Percentiles rank a stretch among this genome's conserved stretches.
Evolutionary conservation across 1,139 yeast genomes (phyloP).

Genomic region (Kodamaea alishanica): DNA sequence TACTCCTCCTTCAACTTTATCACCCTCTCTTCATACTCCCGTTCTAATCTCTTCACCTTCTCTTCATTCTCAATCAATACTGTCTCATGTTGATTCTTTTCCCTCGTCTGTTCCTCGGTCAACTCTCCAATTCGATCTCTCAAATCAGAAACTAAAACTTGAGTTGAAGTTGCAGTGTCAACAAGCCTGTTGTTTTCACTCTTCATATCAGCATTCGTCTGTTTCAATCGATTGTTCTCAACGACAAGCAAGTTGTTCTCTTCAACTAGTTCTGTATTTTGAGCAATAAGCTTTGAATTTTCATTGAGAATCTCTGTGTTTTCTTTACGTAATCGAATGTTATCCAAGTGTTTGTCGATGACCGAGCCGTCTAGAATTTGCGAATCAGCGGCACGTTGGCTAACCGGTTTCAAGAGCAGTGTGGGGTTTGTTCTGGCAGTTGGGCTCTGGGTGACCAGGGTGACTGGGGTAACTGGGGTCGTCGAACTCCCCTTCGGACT

Average conservation of each 20-base stretch:
- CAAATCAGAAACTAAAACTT: too few relatives aligned
- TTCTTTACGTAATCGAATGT: constrained; percentile 35
- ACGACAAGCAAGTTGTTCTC: constrained; percentile 6
- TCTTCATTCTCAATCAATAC: neutral
- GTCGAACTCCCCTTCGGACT: too few relatives aligned
- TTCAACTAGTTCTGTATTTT: constrained; percentile 14
- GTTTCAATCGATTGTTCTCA: constrained; percentile 6
- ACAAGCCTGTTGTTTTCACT: neutral
- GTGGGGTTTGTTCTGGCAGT: constrained; percentile 4
- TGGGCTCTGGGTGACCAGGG: constrained; percentile 1
- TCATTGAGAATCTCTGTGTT: constrained; percentile 19
- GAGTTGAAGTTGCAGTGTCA: too few relatives aligned
- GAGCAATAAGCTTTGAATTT: constrained; percentile 3
- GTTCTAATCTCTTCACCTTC: too few relatives aligned
- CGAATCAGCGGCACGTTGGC: constrained; percentile 7
- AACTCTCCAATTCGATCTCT: too few relatives aligned
- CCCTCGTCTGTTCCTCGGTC: too few relatives aligned
- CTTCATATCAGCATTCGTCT: constrained; percentile 3
- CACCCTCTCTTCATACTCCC: constrained; percentile 8
- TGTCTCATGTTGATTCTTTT: neutral
- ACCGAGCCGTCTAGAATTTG: constrained; percentile 34
- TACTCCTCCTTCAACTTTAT: constrained; percentile 7
- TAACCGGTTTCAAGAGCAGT: constrained; percentile 3
- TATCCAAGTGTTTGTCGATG: constrained; percentile 45
- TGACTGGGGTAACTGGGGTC: neutral